A percentile compares a stretch with the other conserved stretches of the same genome.
These are phyloP conservation scores for Bruguiera sexangula DNA, from an alignment of 345 rosid species.

Conservation along the genomic window DNA sequence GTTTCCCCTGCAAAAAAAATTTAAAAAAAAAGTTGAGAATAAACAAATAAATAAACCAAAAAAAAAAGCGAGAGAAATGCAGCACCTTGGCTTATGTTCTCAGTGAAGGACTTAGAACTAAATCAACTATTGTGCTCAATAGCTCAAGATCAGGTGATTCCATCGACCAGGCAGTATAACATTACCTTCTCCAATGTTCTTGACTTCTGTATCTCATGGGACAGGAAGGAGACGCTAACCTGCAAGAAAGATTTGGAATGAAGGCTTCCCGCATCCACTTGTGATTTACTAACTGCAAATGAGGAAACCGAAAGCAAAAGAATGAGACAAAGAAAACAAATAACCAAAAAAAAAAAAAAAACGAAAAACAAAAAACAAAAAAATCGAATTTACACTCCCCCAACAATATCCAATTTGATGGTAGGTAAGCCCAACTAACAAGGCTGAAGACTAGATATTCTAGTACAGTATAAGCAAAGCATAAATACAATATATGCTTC, in stretches of 20 bases:
- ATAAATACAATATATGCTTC: too few species aligned
- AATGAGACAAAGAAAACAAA: neutral
- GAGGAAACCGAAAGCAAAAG: neutral
- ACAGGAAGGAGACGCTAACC: constrained; percentile 28
- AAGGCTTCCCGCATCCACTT: constrained; percentile 22
- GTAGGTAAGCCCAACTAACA: neutral
- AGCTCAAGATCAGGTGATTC: neutral
- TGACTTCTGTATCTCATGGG: constrained; percentile 16
- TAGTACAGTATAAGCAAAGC: too few species aligned
- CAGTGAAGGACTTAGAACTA: neutral
- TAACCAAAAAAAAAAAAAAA: neutral
- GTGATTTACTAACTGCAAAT: constrained; percentile 34
- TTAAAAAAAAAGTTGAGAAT: neutral
- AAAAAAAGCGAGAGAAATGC: neutral
- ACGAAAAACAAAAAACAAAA: too few species aligned
- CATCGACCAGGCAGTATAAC: neutral
- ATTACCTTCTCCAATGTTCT: constrained; percentile 24
- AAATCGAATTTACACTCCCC: too few species aligned
- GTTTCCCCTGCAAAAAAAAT: constrained; percentile 29
- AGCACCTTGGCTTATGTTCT: neutral
- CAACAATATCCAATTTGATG: neutral
- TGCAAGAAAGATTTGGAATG: constrained; percentile 25
- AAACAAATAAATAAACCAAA: neutral
- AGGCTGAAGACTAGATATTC: neutral
- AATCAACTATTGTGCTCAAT: neutral